Evolutionary conservation across 805 yeast species (phyloP), one percentile per base, ranked within the genome.

Genomic region (Kodamaea lidongshanica): DNA sequence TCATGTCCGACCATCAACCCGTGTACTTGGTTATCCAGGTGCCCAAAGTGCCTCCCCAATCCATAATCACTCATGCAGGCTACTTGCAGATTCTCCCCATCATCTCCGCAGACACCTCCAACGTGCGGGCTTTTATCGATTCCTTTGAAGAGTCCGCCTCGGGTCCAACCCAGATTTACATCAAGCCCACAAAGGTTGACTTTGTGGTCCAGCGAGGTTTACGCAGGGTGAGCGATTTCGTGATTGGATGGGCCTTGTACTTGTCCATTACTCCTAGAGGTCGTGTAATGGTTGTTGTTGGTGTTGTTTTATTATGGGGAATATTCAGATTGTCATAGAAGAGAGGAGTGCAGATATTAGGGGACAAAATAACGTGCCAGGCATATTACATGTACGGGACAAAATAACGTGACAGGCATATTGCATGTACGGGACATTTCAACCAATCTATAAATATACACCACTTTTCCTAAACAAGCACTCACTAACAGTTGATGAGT

Each of bases 1-100:
- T 56, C 4, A 58, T 65, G 14, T 82, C 95, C 0, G 96, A 87
- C 52, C 96, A 87, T 54, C 72, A 72, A 27, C 94, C 96, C 0
- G 95, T 87, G 1, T 71, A 53, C 39, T 52, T 84, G 20, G 52
- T 54, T 5, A 49, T 79, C 1, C 45, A 56, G 0, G 58, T 77
- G 3, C 79, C 83, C 1, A 37, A 46, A n/a, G 30, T 39, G 4
- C 45, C 68, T 0, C 70, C 78, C 7, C 23, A 44, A 11, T 40
- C 55, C 5, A 48, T 58, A 7, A 42, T 58, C 1, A 40, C 58
- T 7, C 34, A 44, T 2, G 21, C 32, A 2, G 65, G 65, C 6
- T 57, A 50, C 37, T 41, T 58, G 30, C 55, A 56, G 33, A 41
- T 55, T 4, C 30, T 51, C 10, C 54, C 58, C 3, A 37, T 35